Percentiles rank a stretch among this genome's conserved stretches.
These are phyloP conservation scores for Penicillium sp. DNA, from an alignment of 2,329 filamentous ascomycete species.

Conservation along the genomic window DNA sequence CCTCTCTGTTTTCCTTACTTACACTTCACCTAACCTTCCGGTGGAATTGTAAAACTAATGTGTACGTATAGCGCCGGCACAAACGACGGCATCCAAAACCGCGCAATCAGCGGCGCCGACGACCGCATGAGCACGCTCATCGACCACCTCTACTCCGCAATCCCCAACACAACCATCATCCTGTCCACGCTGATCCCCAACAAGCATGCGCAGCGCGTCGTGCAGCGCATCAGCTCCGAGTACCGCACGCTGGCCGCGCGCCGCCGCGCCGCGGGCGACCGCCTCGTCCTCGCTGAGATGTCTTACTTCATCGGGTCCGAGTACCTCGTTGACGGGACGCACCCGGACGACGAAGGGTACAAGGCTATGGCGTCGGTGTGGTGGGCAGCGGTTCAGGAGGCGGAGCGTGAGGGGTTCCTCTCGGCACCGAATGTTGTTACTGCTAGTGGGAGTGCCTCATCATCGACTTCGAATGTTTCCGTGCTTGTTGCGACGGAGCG, in stretches of 20 bases:
- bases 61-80: constrained; percentile 31
- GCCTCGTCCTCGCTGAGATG: constrained; percentile 37
- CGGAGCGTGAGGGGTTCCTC: constrained; percentile 16
- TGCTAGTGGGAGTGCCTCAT: not conserved
- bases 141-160: constrained; percentile 26
- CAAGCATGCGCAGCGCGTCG: constrained; percentile 10
- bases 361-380: constrained; percentile 34
- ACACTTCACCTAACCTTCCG: not conserved
- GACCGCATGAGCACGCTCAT: constrained; percentile 33
- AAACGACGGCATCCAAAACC: constrained; percentile 38
- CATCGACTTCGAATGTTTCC: not conserved
- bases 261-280: constrained; percentile 25
- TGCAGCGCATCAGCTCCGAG: constrained; percentile 29
- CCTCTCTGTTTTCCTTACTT: not conserved
- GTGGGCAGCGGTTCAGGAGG: constrained; percentile 31
- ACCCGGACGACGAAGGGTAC: constrained; percentile 33
- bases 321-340: constrained; percentile 29
- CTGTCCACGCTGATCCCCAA: constrained; percentile 40
- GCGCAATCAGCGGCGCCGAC: constrained; percentile 24
- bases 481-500: not conserved
- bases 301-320: constrained; percentile 22
- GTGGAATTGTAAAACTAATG: too few relatives aligned
- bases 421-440: constrained; percentile 2
- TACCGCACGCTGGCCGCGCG: constrained; percentile 30
- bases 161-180: constrained; percentile 36